Percentiles rank a stretch among this genome's conserved stretches.
These are phyloP conservation scores for Diplocarpon rosae DNA, from an alignment of 2,329 filamentous ascomycete species.

Conservation along the genomic window DNA sequence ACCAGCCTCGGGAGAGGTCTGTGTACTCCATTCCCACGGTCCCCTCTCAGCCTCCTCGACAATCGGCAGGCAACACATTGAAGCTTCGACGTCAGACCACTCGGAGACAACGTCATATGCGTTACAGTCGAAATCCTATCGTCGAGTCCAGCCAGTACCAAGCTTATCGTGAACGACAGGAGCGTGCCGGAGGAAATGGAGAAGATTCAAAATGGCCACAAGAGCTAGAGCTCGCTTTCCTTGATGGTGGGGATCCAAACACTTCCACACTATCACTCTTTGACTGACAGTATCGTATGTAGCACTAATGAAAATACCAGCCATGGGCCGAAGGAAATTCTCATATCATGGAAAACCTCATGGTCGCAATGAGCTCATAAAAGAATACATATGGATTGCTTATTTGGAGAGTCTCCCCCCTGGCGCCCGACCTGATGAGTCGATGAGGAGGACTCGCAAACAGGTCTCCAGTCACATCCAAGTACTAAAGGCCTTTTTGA, in stretches of 20 bases:
- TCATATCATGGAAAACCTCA: slow-evolving; percentile 52
- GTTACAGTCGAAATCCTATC: slow-evolving; percentile 42
- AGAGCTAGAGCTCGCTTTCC: slow-evolving; percentile 53
- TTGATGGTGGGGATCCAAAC: slow-evolving; percentile 44
- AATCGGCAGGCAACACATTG: slow-evolving; percentile 13
- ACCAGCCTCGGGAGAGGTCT: slow-evolving; percentile 15
- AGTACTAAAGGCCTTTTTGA: slow-evolving; percentile 57
- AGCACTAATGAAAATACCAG: slow-evolving; percentile 55
- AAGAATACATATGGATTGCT: slow-evolving; percentile 53
- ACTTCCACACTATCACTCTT: neutral
- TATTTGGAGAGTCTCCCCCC: slow-evolving; percentile 31
- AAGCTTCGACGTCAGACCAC: slow-evolving; percentile 27
- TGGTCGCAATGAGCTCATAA: slow-evolving; percentile 60
- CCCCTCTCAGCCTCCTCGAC: slow-evolving; percentile 20
- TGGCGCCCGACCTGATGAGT: slow-evolving; percentile 36
- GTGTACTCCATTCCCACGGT: slow-evolving; percentile 22
- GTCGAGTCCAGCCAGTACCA: slow-evolving; percentile 52
- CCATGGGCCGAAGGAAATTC: slow-evolving; percentile 56
- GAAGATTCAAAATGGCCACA: slow-evolving; percentile 41
- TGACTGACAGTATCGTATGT: slow-evolving; percentile 13
- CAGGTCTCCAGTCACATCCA: slow-evolving; percentile 63
- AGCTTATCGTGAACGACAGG: slow-evolving; percentile 54
- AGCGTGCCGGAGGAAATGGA: slow-evolving; percentile 28
- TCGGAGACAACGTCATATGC: slow-evolving; percentile 21
- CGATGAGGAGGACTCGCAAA: slow-evolving; percentile 39